Percentiles rank a stretch among this genome's conserved stretches.
phyloP scores from a whole-genome alignment of 176 grass and related monocot genomes.

The Oryza glumipatula region DNA sequence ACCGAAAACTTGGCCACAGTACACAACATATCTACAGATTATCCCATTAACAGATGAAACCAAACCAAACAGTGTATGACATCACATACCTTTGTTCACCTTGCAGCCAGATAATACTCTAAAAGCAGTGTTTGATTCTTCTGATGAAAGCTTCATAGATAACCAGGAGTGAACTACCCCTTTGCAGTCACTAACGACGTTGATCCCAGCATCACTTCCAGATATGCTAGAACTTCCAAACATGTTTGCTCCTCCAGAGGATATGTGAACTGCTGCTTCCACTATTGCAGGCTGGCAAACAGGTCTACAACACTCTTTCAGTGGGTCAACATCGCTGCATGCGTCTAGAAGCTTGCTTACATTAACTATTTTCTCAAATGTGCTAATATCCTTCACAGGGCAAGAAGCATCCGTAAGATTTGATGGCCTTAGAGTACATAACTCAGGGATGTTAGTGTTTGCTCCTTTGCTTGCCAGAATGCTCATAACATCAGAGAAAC shows the following conservation, averaged over 20 bases:
- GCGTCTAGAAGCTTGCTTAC: conserved; percentile 84
- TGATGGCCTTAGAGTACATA: conserved; percentile 78
- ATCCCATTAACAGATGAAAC: conserved; percentile 9
- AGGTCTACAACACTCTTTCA: conserved; percentile 95
- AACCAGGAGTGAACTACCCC: conserved; percentile 92
- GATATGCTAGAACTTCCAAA: conserved; percentile 73
- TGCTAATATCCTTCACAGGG: conserved; percentile 80
- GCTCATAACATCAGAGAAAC: conserved; percentile 86
- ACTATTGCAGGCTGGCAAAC: conserved; percentile 90
- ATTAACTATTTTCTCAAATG: conserved; percentile 89
- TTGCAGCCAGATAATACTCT: conserved; percentile 93
- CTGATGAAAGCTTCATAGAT: conserved; percentile 75
- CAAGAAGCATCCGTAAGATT: conserved; percentile 89
- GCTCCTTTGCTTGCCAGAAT: conserved; percentile 83
- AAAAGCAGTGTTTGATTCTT: conserved; percentile 74
- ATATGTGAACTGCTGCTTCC: conserved; percentile 85
- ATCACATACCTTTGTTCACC: conserved; percentile 88
- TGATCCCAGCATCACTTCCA: conserved; percentile 62
- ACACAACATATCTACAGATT: not conserved
- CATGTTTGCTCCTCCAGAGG: conserved; percentile 61
- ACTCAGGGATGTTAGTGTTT: conserved; percentile 72
- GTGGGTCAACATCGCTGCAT: conserved; percentile 79
- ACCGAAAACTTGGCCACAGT: not conserved
- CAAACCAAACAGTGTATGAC: conserved; percentile 21
- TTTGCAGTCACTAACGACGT: conserved; percentile 90